Conservation (phyloP, 2,329 filamentous ascomycete genomes). For the Davidsoniella neocaledoniae region DNA sequence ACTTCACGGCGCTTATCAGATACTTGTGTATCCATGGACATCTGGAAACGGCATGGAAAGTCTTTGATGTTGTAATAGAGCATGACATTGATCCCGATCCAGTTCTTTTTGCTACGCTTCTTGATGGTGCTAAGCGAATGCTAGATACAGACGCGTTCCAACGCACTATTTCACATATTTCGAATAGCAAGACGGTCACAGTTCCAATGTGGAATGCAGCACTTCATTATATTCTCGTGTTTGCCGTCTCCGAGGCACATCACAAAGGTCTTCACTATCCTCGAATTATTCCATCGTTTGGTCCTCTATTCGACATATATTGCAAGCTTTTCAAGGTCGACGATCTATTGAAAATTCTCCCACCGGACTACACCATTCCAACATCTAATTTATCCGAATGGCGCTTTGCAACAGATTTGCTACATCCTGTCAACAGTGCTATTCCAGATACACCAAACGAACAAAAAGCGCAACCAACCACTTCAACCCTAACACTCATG, state of each 20-base stretch:
- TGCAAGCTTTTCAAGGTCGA: slow-evolving; percentile 29
- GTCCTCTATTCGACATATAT: slow-evolving; percentile 32
- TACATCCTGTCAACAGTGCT: slow-evolving; percentile 3
- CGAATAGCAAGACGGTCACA: slow-evolving; percentile 5
- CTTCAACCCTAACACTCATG: slow-evolving; percentile 29
- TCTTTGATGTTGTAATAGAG: slow-evolving; percentile 45
- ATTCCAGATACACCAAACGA: background rate
- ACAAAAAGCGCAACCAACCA: slow-evolving; percentile 21
- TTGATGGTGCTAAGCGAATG: slow-evolving; percentile 50
- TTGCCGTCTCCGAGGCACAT: slow-evolving; percentile 25
- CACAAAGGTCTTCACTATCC: slow-evolving; percentile 18
- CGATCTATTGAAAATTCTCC: slow-evolving; percentile 26
- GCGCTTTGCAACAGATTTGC: slow-evolving; percentile 12
- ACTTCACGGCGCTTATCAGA: slow-evolving; percentile 51
- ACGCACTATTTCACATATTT: slow-evolving; percentile 8
- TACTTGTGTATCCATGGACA: slow-evolving; percentile 53
- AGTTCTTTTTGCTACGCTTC: slow-evolving; percentile 50
- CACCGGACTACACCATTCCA: slow-evolving; percentile 11
- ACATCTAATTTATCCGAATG: slow-evolving; percentile 8
- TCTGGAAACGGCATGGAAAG: slow-evolving; percentile 42
- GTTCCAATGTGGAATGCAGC: slow-evolving; percentile 22
- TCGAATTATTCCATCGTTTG: slow-evolving; percentile 25
- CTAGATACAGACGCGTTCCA: slow-evolving; percentile 35
- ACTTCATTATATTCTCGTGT: slow-evolving; percentile 33
- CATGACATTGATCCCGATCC: slow-evolving; percentile 45